phyloP scores from a whole-genome alignment of 176 grass and related monocot genomes.

The Carex kokanica region DNA sequence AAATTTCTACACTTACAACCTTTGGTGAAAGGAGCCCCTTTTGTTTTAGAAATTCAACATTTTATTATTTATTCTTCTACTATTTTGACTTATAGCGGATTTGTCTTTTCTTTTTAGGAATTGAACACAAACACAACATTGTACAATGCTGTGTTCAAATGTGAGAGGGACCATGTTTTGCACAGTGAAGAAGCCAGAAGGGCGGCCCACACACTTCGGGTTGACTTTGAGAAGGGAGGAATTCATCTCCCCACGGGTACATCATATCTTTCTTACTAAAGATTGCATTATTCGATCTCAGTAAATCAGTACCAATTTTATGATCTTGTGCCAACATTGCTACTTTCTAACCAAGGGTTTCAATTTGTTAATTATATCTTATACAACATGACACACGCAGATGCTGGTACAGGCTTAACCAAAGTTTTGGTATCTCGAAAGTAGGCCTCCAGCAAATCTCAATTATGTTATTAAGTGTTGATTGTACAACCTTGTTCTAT shows the following conservation, averaged over 20 bases:
- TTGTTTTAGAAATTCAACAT: neutral
- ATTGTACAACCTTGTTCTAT: neutral
- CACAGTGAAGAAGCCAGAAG: slow-evolving; percentile 70
- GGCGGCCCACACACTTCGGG: slow-evolving; percentile 53
- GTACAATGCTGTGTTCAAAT: slow-evolving; percentile 80
- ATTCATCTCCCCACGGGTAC: slow-evolving; percentile 84
- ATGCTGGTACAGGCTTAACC: neutral
- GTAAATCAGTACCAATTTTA: neutral
- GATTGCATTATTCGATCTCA: neutral
- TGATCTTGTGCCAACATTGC: neutral
- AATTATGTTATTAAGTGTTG: neutral
- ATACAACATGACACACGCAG: neutral
- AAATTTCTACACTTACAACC: neutral
- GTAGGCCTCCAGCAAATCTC: neutral
- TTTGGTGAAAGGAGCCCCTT: neutral
- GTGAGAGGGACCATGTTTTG: slow-evolving; percentile 48
- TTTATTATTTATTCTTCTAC: neutral
- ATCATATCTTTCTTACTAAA: slow-evolving; percentile 3
- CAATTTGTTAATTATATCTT: neutral
- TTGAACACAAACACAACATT: slow-evolving; percentile 79
- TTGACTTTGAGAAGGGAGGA: slow-evolving; percentile 92
- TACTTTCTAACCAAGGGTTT: neutral
- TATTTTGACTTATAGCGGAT: neutral
- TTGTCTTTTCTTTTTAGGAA: slow-evolving; percentile 37
- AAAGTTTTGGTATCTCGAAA: neutral